A percentile compares a stretch with the other conserved stretches of the same genome.
Evolutionary conservation across 1,139 yeast genomes (phyloP).

Genomic region (Geotrichum candidum): DNA sequence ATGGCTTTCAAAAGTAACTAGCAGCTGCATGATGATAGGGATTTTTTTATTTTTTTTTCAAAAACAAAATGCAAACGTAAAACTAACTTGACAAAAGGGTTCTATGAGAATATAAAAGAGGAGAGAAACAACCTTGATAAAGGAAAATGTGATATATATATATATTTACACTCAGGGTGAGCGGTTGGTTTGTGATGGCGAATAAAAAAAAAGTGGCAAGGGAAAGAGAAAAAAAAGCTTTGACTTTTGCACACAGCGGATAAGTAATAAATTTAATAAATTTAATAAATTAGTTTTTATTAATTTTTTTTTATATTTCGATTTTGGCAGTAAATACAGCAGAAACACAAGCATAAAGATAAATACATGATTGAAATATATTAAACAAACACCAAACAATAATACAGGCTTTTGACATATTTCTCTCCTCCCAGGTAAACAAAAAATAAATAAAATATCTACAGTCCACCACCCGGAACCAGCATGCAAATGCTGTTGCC

Average conservation of each 20-base stretch:
- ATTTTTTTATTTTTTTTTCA: background rate
- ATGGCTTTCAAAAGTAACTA: constrained; percentile 21
- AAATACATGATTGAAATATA: constrained; percentile 8
- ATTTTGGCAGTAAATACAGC: constrained; percentile 18
- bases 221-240: constrained; percentile 28
- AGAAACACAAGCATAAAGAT: background rate
- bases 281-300: background rate
- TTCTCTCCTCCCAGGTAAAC: background rate
- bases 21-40: constrained; percentile 29
- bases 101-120: background rate
- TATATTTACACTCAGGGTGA: background rate
- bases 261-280: background rate
- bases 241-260: background rate
- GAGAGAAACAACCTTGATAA: background rate
- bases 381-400: background rate
- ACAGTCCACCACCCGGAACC: constrained; percentile 27
- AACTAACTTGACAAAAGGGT: constrained; percentile 18
- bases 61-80: constrained; percentile 13
- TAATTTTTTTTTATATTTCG: constrained; percentile 24
- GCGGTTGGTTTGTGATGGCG: constrained; percentile 1
- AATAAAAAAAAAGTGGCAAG: constrained; percentile 30
- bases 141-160: background rate
- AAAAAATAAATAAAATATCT: background rate
- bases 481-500: constrained; percentile 84
- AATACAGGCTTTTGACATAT: background rate